A percentile compares a stretch with the other conserved stretches of the same genome.
Evolutionary conservation across 2,329 filamentous ascomycete genomes (phyloP).

Genomic region (Ampelomyces quisqualis): DNA sequence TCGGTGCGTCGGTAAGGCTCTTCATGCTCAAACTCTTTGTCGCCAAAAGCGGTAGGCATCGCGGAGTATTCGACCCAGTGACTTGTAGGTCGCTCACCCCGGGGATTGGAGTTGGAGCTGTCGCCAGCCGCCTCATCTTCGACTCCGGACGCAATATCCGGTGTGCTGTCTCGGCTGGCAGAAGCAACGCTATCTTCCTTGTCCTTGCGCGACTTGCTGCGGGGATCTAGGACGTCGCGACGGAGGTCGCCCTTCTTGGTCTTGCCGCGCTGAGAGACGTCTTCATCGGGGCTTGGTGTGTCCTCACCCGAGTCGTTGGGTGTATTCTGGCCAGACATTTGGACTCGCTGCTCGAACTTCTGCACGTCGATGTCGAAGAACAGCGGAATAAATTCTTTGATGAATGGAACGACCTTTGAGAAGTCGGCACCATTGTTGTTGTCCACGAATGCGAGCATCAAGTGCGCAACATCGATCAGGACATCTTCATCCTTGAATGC

Average conservation of each 20-base stretch:
- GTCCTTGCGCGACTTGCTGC: slow-evolving; percentile 68
- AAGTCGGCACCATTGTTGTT: slow-evolving; percentile 47
- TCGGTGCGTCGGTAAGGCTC: slow-evolving; percentile 76
- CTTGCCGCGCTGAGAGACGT: slow-evolving; percentile 67
- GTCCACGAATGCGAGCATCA: slow-evolving; percentile 50
- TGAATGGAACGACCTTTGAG: slow-evolving; percentile 49
- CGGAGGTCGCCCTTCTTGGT: slow-evolving; percentile 68
- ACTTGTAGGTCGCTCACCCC: slow-evolving; percentile 63
- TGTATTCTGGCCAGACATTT: slow-evolving; percentile 42
- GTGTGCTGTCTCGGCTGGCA: slow-evolving; percentile 84
- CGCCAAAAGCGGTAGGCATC: slow-evolving; percentile 59
- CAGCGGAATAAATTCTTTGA: slow-evolving; percentile 52
- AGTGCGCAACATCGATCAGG: slow-evolving; percentile 52
- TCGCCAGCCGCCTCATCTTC: slow-evolving; percentile 73
- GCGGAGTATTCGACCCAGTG: slow-evolving; percentile 64
- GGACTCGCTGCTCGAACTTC: slow-evolving; percentile 69
- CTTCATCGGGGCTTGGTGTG: slow-evolving; percentile 64
- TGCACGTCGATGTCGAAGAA: slow-evolving; percentile 53
- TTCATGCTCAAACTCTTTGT: slow-evolving; percentile 68
- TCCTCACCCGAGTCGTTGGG: slow-evolving; percentile 60
- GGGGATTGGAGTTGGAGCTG: slow-evolving; percentile 54
- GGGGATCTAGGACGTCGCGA: slow-evolving; percentile 80
- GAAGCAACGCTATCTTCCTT: slow-evolving; percentile 79
- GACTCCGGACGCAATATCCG: slow-evolving; percentile 73
- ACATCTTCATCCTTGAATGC: slow-evolving; percentile 62